phyloP scores from a whole-genome alignment of 345 rosid genomes.

The Gossypium ekmanianum region DNA sequence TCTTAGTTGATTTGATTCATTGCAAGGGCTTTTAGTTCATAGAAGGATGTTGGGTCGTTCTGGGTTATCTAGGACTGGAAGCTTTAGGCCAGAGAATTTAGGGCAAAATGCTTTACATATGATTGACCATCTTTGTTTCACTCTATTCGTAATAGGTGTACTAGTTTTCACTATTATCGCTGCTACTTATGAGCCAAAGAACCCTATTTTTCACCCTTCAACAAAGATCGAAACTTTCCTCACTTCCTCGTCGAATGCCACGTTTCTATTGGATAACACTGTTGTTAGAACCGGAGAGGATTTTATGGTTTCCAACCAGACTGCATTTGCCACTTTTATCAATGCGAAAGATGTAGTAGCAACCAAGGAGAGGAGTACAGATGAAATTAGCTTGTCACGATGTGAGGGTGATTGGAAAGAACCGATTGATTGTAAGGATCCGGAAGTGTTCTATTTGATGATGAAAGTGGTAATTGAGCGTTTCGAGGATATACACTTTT shows the following conservation, averaged over 20 bases:
- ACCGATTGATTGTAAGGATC: conserved; percentile 80
- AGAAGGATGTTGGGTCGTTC: neutral
- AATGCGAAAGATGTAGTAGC: conserved; percentile 59
- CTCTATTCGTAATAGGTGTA: neutral
- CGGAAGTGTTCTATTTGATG: conserved; percentile 77
- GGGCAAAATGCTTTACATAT: neutral
- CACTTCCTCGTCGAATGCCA: neutral
- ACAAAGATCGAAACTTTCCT: neutral
- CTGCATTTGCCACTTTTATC: conserved; percentile 57
- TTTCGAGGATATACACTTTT: conserved; percentile 81
- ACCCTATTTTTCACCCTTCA: neutral
- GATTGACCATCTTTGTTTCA: conserved; percentile 7
- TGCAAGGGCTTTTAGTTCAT: neutral
- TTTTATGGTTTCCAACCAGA: conserved; percentile 72
- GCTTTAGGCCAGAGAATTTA: conserved; percentile 6
- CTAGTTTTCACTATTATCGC: neutral
- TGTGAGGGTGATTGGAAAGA: conserved; percentile 38
- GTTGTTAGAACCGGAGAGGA: conserved; percentile 69
- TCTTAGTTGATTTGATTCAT: conserved; percentile 7
- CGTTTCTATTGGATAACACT: neutral
- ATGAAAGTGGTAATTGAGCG: conserved; percentile 72
- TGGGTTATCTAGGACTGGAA: neutral
- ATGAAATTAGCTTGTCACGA: conserved; percentile 19
- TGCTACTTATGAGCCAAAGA: neutral
- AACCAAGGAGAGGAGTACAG: neutral